Percentiles rank a stretch among this genome's conserved stretches.
Evolutionary conservation across 202 grass and related monocot species (phyloP).

Genomic region (Zizania palustris): DNA sequence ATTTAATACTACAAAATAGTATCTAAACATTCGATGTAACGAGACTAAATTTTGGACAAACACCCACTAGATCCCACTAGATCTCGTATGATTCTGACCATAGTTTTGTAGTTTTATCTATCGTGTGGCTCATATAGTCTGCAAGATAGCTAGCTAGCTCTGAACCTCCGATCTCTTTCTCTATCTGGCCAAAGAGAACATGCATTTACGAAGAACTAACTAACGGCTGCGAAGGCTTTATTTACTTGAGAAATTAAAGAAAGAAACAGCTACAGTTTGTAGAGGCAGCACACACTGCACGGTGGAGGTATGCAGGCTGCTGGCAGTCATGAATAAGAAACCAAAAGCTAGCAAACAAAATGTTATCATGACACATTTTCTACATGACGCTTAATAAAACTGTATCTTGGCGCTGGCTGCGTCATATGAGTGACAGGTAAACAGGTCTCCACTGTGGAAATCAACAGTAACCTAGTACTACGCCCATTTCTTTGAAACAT

Average conservation of each 20-base stretch:
- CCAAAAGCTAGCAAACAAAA: constrained; percentile 46
- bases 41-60: too few relatives aligned
- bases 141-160: too few relatives aligned
- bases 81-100: too few relatives aligned
- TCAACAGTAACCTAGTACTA: constrained; percentile 35
- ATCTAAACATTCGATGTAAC: too few relatives aligned
- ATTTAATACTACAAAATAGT: too few relatives aligned
- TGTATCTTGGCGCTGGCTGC: constrained; percentile 40
- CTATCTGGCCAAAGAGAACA: constrained; percentile 13
- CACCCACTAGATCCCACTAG: too few relatives aligned
- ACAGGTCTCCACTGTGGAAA: constrained; percentile 46
- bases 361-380: constrained; percentile 26
- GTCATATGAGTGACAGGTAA: constrained; percentile 50
- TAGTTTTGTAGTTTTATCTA: too few relatives aligned
- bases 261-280: neutral
- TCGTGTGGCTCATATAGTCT: too few relatives aligned
- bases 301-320: constrained; percentile 31
- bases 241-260: constrained; percentile 22
- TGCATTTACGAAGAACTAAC: neutral
- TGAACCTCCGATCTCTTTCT: neutral
- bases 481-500: constrained; percentile 6
- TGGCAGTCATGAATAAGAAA: constrained; percentile 36
- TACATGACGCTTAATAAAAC: constrained; percentile 36
- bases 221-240: constrained; percentile 7
- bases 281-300: too few relatives aligned